Evolutionary conservation across 768 basidiomycete species (phyloP).

Genomic region (Pholiota conissans): DNA sequence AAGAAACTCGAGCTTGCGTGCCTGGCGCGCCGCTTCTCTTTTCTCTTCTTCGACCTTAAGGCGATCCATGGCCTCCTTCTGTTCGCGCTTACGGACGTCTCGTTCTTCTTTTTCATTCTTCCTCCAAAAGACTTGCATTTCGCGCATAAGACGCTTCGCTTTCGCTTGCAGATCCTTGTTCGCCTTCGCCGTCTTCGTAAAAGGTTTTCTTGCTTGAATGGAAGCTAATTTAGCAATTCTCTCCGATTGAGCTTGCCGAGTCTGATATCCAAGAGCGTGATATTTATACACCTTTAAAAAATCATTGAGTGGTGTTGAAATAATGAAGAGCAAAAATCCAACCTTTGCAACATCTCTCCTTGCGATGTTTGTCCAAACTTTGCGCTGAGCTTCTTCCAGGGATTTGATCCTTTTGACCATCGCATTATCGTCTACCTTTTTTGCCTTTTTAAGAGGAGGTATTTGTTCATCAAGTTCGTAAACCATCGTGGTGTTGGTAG

Average conservation of each 20-base stretch:
- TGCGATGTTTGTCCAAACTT: constrained; percentile 90
- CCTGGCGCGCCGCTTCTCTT: constrained; percentile 90
- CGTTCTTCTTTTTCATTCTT: constrained; percentile 97
- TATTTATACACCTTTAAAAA: constrained; percentile 74
- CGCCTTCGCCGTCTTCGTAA: constrained; percentile 71
- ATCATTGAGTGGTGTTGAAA: constrained; percentile 7
- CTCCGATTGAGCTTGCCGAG: constrained; percentile 68
- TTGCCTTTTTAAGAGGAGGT: constrained; percentile 73
- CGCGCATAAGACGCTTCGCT: constrained; percentile 86
- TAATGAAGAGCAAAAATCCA: not conserved
- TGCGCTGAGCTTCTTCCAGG: constrained; percentile 81
- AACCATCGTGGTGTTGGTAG: constrained; percentile 56
- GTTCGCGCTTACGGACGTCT: constrained; percentile 88
- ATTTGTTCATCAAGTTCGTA: constrained; percentile 72
- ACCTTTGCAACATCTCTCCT: constrained; percentile 84
- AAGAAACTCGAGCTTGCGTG: constrained; percentile 95
- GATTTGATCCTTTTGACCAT: constrained; percentile 76
- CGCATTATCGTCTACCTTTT: constrained; percentile 70
- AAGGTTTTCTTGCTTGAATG: constrained; percentile 76
- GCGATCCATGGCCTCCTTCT: constrained; percentile 90
- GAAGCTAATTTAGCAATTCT: constrained; percentile 76
- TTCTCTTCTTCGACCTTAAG: constrained; percentile 90
- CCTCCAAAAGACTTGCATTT: constrained; percentile 97
- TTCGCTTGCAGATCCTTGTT: constrained; percentile 84
- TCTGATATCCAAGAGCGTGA: constrained; percentile 62